Evolutionary conservation across 2,329 filamentous ascomycete genomes (phyloP).

Genomic region (Cephalotrichum gorgonifer): DNA sequence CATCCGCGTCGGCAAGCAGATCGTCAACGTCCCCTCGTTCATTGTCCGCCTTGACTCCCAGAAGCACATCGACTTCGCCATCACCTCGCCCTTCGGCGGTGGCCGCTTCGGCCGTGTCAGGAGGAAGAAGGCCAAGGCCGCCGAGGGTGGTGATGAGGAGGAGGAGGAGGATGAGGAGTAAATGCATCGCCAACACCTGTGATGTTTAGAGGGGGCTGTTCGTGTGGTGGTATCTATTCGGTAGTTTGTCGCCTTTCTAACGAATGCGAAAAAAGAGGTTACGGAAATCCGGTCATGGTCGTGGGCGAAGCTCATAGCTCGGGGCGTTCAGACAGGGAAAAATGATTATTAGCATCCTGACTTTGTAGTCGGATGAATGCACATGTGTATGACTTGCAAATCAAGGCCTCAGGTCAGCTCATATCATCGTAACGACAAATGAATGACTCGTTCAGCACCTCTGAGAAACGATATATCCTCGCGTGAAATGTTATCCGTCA

Average conservation of each 20-base stretch:
- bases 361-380: not conserved
- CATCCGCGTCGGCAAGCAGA: conserved; percentile 99
- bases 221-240: not conserved
- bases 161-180: conserved; percentile 76
- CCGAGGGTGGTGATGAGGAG: conserved; percentile 70
- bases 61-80: conserved; percentile 99
- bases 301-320: conserved; percentile 3
- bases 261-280: conserved; percentile 1
- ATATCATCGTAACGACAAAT: too few species aligned
- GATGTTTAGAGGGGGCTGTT: not conserved
- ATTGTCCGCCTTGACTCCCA: conserved; percentile 99
- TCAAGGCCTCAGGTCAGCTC: too few species aligned
- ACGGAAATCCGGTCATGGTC: conserved; percentile 4
- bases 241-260: not conserved
- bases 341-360: conserved; percentile 3
- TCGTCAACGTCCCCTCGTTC: conserved; percentile 99
- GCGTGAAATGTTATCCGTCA: too few species aligned
- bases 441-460: too few species aligned
- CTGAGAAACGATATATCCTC: too few species aligned
- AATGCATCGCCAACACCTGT: conserved; percentile 20
- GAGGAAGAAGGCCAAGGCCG: conserved; percentile 99
- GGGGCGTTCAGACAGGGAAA: conserved; percentile 7
- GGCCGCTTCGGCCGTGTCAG: conserved; percentile 94
- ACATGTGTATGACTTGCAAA: not conserved
- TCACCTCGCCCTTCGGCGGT: conserved; percentile 95